Conservation (phyloP, 1,284 basidiomycete genomes). For the Tylopilus sp. region DNA sequence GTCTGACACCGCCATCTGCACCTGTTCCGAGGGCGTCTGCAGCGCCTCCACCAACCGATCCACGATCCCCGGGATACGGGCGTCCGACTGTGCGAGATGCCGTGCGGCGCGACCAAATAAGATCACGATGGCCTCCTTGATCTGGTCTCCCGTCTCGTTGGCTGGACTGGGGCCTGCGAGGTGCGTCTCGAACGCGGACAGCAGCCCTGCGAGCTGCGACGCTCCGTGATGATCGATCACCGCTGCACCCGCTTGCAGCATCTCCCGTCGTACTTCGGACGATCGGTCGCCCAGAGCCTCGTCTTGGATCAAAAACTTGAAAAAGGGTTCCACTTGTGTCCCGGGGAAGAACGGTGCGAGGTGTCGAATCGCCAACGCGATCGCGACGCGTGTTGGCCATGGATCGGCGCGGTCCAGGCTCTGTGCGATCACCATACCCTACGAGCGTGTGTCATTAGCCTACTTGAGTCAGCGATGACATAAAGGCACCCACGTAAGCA, state of each 20-base stretch:
- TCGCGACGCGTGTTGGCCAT: slow-evolving; percentile 87
- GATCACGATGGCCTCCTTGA: slow-evolving; percentile 96
- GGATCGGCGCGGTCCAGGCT: slow-evolving; percentile 95
- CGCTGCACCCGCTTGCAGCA: slow-evolving; percentile 88
- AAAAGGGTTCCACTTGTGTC: slow-evolving; percentile 81
- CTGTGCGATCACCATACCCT: slow-evolving; percentile 95
- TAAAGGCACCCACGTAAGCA: slow-evolving; percentile 72
- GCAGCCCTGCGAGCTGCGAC: slow-evolving; percentile 78
- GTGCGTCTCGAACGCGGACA: slow-evolving; percentile 88
- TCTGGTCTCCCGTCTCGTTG: slow-evolving; percentile 84
- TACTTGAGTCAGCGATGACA: too few species aligned
- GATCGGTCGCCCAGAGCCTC: slow-evolving; percentile 92
- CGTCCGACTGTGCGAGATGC: slow-evolving; percentile 85
- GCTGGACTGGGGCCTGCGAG: slow-evolving; percentile 72
- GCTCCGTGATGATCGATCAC: slow-evolving; percentile 91
- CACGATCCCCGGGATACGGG: slow-evolving; percentile 86
- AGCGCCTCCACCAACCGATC: slow-evolving; percentile 93
- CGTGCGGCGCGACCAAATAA: slow-evolving; percentile 94
- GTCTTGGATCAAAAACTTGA: slow-evolving; percentile 88
- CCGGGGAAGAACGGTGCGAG: slow-evolving; percentile 78
- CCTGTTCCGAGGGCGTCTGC: slow-evolving; percentile 95
- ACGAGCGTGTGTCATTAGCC: background rate
- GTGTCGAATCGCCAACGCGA: slow-evolving; percentile 77
- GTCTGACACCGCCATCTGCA: slow-evolving; percentile 97
- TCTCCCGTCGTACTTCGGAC: slow-evolving; percentile 85